Evolutionary conservation across 2,329 filamentous ascomycete species (phyloP), one percentile per base, ranked within the genome.

Genomic region (Tetracladium maxilliforme): DNA sequence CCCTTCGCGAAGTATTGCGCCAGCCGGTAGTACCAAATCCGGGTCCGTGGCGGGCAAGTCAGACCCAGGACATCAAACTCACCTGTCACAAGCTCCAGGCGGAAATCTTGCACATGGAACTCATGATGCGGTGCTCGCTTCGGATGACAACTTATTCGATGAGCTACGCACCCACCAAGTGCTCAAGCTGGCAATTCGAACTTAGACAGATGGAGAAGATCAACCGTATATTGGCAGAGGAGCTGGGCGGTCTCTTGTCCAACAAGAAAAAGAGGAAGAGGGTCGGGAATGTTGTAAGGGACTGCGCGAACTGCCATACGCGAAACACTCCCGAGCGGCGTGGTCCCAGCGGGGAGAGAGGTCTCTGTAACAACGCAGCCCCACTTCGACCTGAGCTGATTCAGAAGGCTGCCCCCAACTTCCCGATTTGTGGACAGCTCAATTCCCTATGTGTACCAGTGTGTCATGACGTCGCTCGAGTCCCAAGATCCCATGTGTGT

Each of bases 361-460:
- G 94, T 56, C 57, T 95, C 16, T 95, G 87, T 51, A 95, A 95
- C 52, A 92, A n/a, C n/a, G n/a, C n/a, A n/a, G n/a, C n/a, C n/a
- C n/a, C n/a, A n/a, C n/a, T n/a, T n/a, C n/a, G n/a, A n/a, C n/a
- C n/a, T n/a, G n/a, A n/a, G n/a, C n/a, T n/a, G n/a, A n/a, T n/a
- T n/a, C n/a, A n/a, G n/a, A n/a, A n/a, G n/a, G n/a, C n/a, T n/a
- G n/a, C n/a, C n/a, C n/a, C n/a, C n/a, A n/a, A n/a, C n/a, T n/a
- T n/a, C n/a, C n/a, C n/a, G n/a, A n/a, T n/a, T n/a, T n/a, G n/a
- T n/a, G n/a, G n/a, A n/a, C n/a, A n/a, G n/a, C n/a, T n/a, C n/a
- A n/a, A n/a, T n/a, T n/a, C n/a, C n/a, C n/a, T n/a, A n/a, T n/a
- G n/a, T n/a, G n/a, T n/a, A n/a, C n/a, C n/a, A n/a, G n/a, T n/a